Conservation (phyloP, 2,329 filamentous ascomycete genomes). For the Fusarium tricinctum region DNA sequence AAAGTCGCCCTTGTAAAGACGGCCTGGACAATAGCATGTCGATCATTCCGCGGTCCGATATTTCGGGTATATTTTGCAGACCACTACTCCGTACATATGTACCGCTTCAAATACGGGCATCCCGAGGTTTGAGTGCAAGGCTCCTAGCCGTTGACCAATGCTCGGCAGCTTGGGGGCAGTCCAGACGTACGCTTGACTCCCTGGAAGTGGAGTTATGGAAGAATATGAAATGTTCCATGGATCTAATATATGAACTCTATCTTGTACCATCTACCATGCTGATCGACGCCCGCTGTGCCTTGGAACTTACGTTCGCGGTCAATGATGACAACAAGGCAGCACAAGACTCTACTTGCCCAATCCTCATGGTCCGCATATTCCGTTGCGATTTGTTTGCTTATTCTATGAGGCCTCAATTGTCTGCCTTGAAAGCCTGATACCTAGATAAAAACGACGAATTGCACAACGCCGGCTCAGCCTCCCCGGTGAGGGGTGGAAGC, state of each 20-base stretch:
- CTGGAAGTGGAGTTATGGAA: conserved; percentile 14
- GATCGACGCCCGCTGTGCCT: background rate
- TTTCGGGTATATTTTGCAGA: conserved; percentile 16
- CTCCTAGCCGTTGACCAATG: conserved; percentile 14
- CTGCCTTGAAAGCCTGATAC: conserved; percentile 29
- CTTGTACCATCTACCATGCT: background rate
- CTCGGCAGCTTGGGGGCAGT: conserved; percentile 8
- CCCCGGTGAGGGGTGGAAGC: conserved; percentile 42
- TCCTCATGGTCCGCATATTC: conserved; percentile 28
- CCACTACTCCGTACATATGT: background rate
- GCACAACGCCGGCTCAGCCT: conserved; percentile 37
- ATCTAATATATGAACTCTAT: background rate
- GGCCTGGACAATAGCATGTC: conserved; percentile 24
- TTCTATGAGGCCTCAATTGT: conserved; percentile 25
- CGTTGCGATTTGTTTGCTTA: conserved; percentile 30
- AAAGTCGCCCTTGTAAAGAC: conserved; percentile 27
- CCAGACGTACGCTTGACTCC: conserved; percentile 12
- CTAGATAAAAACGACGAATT: conserved; percentile 37
- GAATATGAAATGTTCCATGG: background rate
- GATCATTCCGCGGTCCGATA: conserved; percentile 30
- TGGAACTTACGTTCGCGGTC: conserved; percentile 5
- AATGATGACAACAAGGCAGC: conserved; percentile 2
- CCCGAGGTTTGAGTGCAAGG: conserved; percentile 12
- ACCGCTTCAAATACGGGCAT: conserved; percentile 14
- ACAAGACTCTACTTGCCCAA: conserved; percentile 19